Percentiles rank a stretch among this genome's conserved stretches.
These are phyloP conservation scores for Metroxylon sagu DNA, from an alignment of 176 grass and related monocot species.

Conservation along the genomic window DNA sequence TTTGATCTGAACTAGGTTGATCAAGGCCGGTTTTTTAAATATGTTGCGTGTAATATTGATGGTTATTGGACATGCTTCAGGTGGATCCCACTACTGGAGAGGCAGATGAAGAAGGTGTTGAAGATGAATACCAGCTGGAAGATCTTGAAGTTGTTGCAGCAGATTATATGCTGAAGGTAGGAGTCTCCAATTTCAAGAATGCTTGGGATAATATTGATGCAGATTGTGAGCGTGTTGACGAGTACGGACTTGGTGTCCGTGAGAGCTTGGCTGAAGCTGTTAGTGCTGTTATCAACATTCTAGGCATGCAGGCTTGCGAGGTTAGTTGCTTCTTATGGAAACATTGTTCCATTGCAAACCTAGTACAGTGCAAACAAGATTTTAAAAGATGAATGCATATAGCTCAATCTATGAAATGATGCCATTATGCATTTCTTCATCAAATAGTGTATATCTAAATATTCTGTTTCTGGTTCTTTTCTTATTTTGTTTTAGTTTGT, in stretches of 20 bases:
- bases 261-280: slow-evolving; percentile 84
- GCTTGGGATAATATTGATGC: slow-evolving; percentile 91
- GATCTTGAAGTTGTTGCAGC: slow-evolving; percentile 79
- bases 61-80: slow-evolving; percentile 29
- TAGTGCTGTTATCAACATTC: slow-evolving; percentile 72
- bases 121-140: slow-evolving; percentile 97
- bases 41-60: too few species aligned
- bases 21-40: too few species aligned
- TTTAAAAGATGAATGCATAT: too few species aligned
- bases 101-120: slow-evolving; percentile 88
- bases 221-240: slow-evolving; percentile 72
- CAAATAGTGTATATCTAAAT: too few species aligned
- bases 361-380: too few species aligned
- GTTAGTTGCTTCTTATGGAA: slow-evolving; percentile 25
- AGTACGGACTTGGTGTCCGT: slow-evolving; percentile 85
- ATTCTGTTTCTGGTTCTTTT: too few species aligned
- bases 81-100: slow-evolving; percentile 81
- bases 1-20: too few species aligned
- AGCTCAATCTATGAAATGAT: too few species aligned
- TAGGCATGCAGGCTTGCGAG: slow-evolving; percentile 97
- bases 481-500: too few species aligned
- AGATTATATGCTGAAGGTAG: slow-evolving; percentile 92
- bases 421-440: too few species aligned
- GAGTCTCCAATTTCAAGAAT: slow-evolving; percentile 91
- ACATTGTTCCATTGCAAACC: too few species aligned